phyloP scores from a whole-genome alignment of 805 yeast genomes.

The Wickerhamiella kurtzmanii region DNA sequence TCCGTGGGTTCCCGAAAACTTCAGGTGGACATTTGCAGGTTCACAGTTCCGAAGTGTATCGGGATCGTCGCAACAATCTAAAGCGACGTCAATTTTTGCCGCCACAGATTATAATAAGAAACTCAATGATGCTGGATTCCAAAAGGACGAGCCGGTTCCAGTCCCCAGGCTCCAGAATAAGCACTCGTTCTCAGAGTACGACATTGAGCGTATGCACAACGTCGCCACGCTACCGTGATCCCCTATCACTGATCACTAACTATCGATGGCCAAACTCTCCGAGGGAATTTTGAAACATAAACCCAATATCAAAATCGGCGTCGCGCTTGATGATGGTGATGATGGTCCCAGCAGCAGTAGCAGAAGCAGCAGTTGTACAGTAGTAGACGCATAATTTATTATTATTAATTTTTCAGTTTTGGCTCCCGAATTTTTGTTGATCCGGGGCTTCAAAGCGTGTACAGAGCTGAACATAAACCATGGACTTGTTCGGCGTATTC shows the following conservation, averaged over 20 bases:
- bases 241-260: neutral
- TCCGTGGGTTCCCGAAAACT: neutral
- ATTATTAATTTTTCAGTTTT: too few relatives aligned
- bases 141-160: constrained; percentile 19
- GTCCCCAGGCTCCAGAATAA: constrained; percentile 4
- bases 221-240: neutral
- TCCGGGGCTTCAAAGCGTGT: neutral
- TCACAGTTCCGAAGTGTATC: constrained; percentile 17
- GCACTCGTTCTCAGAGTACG: constrained; percentile 12
- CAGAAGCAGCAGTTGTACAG: too few relatives aligned
- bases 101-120: constrained; percentile 20
- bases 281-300: neutral
- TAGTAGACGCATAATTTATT: neutral
- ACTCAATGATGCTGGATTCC: constrained; percentile 20
- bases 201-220: constrained; percentile 10
- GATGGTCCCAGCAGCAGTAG: neutral
- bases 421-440: neutral
- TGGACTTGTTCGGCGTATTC: constrained; percentile 21
- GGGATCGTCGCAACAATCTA: constrained; percentile 17
- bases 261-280: neutral
- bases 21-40: neutral
- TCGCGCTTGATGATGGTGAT: too few relatives aligned
- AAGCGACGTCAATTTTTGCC: constrained; percentile 13
- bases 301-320: too few relatives aligned
- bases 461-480: too few relatives aligned